Base-by-base conservation (phyloP, 1,284 basidiomycete species). In the Ceratobasidium sp. region DNA sequence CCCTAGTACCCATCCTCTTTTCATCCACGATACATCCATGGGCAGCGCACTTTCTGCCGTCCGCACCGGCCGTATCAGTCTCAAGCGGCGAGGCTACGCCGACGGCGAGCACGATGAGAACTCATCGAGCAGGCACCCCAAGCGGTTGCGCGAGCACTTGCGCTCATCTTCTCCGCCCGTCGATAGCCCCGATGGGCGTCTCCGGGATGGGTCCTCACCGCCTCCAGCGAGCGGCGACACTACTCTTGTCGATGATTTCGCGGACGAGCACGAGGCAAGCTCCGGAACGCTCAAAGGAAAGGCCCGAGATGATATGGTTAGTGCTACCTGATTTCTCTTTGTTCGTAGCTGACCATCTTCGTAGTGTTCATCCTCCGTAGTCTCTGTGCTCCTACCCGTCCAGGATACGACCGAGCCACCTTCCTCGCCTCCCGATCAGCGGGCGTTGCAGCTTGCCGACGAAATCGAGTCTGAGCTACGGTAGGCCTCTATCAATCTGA, bases 401-500 rank as follows among this genome's bases (percentile, higher is more conserved):
- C 52, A 43, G 21, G 52, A 55, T n/a, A 14, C 39, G 3, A 2
- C 52, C 6, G 39, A 41, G 23, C 50, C 18, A 32, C 34, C 58
- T 14, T 14, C 64, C 23, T 23, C 16, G 21, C 48, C 64, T 43
- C 50, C 16, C 26, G 64, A 57, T n/a, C n/a, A 55, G 30, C 64
- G 64, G n/a, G 52, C 21, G n/a, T 21, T 50, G 10, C 74, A 67
- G 52, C 64, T 67, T 53, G 70, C 59, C n/a, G 74, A 74, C n/a
- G 73, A 74, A 48, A 71, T 75, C 45, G 74, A 74, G 43, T 71
- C 72, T n/a, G 74, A 75, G 41, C 74, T 75, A 14, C 72, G 72
- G 74, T 75, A 41, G 23, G 73, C 53, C n/a, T 34, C n/a, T 18
- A 39, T 43, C 36, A 32, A 34, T 55, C 30, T 26, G 58, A 55